Conservation (phyloP, 257 asterid genomes). For the Solanum rostratum region DNA sequence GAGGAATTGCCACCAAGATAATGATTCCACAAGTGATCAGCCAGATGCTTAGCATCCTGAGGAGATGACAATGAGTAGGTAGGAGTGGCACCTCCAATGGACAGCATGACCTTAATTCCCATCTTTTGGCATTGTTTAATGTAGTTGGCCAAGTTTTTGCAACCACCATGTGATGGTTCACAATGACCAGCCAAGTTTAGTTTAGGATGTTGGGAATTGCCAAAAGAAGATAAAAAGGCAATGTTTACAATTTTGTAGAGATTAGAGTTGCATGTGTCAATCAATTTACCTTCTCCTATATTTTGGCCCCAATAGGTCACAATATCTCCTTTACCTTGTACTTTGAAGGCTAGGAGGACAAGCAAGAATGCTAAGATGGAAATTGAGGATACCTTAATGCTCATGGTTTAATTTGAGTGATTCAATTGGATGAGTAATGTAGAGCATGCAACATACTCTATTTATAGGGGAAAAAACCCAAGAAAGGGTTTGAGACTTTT, state of each 20-base stretch:
- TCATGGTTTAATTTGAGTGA: background rate
- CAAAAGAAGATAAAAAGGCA: background rate
- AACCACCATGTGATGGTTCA: conserved; percentile 33
- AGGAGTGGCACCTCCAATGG: conserved; percentile 57
- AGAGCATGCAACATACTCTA: background rate
- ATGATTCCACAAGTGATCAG: conserved; percentile 40
- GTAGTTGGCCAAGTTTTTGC: conserved; percentile 25
- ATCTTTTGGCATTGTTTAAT: conserved; percentile 37
- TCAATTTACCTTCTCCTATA: background rate
- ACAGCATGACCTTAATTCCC: conserved; percentile 47
- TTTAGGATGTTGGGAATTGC: background rate
- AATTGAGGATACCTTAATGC: background rate
- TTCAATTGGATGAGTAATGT: background rate
- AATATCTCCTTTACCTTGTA: background rate
- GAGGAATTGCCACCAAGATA: conserved; percentile 37
- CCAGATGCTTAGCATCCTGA: background rate
- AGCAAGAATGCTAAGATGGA: background rate
- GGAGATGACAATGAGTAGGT: conserved; percentile 19
- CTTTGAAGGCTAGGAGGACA: background rate
- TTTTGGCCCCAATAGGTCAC: background rate
- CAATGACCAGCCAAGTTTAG: conserved; percentile 83
- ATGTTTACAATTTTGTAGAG: background rate
- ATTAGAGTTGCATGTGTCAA: background rate
- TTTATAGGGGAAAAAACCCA: background rate
- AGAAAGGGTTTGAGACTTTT: too few relatives aligned